phyloP scores from a whole-genome alignment of 2,329 filamentous ascomycete genomes.

The Trichoderma atroviride region DNA sequence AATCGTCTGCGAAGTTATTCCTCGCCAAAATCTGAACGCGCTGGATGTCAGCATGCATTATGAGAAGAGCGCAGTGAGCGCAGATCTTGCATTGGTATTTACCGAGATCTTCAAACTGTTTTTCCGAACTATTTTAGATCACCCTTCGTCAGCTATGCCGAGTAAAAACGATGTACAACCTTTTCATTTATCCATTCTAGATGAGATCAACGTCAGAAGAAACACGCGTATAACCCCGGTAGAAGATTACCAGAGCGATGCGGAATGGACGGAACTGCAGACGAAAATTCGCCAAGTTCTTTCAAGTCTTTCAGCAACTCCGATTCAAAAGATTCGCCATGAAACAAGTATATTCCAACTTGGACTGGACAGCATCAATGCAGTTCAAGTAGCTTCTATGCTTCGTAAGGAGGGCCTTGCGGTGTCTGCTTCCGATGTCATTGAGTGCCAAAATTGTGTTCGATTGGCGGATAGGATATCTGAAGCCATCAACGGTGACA shows the following conservation, averaged over 20 bases:
- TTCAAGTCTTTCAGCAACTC: conserved; percentile 58
- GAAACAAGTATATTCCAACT: conserved; percentile 79
- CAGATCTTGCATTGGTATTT: conserved; percentile 35
- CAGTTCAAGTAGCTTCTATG: conserved; percentile 72
- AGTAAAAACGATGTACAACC: conserved; percentile 33
- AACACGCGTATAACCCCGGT: conserved; percentile 27
- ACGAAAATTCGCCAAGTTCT: conserved; percentile 57
- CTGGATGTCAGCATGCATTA: conserved; percentile 66
- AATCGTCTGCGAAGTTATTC: conserved; percentile 74
- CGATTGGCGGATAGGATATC: conserved; percentile 40
- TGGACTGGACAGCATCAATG: conserved; percentile 90
- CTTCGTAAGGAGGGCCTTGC: conserved; percentile 62
- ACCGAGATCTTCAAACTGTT: conserved; percentile 39
- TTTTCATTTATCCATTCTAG: conserved; percentile 29
- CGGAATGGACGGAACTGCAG: conserved; percentile 57
- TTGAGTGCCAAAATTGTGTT: conserved; percentile 60
- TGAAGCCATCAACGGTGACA: conserved; percentile 25
- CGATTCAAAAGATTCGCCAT: conserved; percentile 54
- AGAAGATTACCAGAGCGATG: conserved; percentile 2
- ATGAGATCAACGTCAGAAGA: conserved; percentile 31
- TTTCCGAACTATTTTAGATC: conserved; percentile 34
- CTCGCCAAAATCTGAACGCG: conserved; percentile 53
- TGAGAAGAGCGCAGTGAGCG: conserved; percentile 48
- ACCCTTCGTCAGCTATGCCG: conserved; percentile 35
- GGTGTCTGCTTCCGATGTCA: conserved; percentile 71